Evolutionary conservation across 345 rosid species (phyloP), one percentile per base, ranked within the genome.

Genomic region (Citrus sp.): DNA sequence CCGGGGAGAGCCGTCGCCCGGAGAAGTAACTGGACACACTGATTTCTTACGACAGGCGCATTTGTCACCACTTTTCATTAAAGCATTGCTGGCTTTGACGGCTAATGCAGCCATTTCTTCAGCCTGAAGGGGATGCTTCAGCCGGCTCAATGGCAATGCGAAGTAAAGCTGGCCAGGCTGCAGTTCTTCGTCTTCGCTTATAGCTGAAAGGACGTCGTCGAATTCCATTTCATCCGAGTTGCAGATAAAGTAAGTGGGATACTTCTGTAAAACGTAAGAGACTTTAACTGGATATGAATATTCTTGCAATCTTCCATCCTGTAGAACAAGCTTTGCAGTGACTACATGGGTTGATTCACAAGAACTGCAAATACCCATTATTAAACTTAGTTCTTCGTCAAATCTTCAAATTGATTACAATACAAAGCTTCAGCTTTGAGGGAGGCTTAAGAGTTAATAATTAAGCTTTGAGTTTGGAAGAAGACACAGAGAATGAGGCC

Each of bases 71-170:
- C 72, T 77, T 73, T 85, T 91, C 95, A 85, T 86, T 1, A 96
- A 81, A 6, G 99, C 99, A 3, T 95, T 82, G 89, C 95, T 96
- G 12, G 99, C 99, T 85, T 91, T 94, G 22, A 96, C 98, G 0
- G 99, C 99, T 86, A 96, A 87, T 83, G 99, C 94, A 21, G 99
- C 99, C 99, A 96, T 94, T 75, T 96, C 94, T 74, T 92, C 93
- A 0, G 95, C 86, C 63, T 86, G 91, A 37, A 96, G 85, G 5
- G 93, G 95, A 67, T 82, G 91, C 67, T 82, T 85, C 65, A 96
- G 81, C 81, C 92, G 76, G 70, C 74, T 85, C 79, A 94, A 74
- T 6, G 98, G 98, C 70, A 96, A 79, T 46, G 94, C 94, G 58
- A 96, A 96, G 79, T 96, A 96, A 34, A 96, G 87, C 73, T 91